Conservation (phyloP, 495 filamentous ascomycete genomes). For the Neurospora pannonica region DNA sequence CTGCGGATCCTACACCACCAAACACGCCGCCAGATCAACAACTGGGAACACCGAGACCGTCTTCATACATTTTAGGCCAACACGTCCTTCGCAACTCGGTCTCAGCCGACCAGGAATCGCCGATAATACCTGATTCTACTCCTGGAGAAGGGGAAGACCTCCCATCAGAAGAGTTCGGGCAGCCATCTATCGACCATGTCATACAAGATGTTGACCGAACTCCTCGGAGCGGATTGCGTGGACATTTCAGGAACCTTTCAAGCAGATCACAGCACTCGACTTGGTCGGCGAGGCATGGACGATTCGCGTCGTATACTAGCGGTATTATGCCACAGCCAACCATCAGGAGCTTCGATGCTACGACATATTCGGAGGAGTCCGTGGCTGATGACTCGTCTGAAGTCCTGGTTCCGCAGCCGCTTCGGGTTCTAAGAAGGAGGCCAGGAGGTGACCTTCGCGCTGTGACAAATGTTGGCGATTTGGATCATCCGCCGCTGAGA, state of each 20-base stretch:
- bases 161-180: slow-evolving; percentile 21
- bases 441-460: slow-evolving; percentile 86
- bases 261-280: slow-evolving; percentile 29
- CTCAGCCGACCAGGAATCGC: slow-evolving; percentile 25
- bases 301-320: slow-evolving; percentile 64
- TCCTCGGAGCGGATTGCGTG: slow-evolving; percentile 24
- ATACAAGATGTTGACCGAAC: slow-evolving; percentile 17
- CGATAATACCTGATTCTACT: slow-evolving; percentile 30
- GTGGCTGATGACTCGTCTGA: slow-evolving; percentile 20
- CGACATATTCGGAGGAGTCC: slow-evolving; percentile 41
- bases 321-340: slow-evolving; percentile 51
- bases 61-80: slow-evolving; percentile 41
- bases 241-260: slow-evolving; percentile 30
- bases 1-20: slow-evolving; percentile 41
- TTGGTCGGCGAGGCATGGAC: slow-evolving; percentile 28
- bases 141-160: slow-evolving; percentile 17
- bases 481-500: slow-evolving; percentile 42
- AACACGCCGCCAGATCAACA: slow-evolving; percentile 39
- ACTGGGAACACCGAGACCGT: slow-evolving; percentile 37
- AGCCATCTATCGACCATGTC: slow-evolving; percentile 24
- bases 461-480: slow-evolving; percentile 61
- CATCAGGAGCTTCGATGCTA: slow-evolving; percentile 52
- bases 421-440: slow-evolving; percentile 65
- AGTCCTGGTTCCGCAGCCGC: slow-evolving; percentile 34
- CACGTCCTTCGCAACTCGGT: slow-evolving; percentile 23